Evolutionary conservation across 1,284 basidiomycete species (phyloP).

Genomic region (Ceratobasidium sp.): DNA sequence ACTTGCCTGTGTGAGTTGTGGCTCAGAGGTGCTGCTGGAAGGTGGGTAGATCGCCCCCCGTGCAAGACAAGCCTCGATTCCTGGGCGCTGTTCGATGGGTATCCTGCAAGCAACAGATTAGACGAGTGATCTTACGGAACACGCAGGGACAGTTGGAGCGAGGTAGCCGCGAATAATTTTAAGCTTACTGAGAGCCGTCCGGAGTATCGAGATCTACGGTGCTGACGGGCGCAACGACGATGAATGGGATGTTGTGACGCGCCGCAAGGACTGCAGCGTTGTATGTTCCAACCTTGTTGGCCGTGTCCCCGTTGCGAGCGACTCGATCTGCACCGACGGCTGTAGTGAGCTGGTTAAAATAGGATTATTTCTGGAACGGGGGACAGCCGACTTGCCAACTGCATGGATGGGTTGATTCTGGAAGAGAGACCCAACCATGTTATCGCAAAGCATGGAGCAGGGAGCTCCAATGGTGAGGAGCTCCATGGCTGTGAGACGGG

Average conservation of each 20-base stretch:
- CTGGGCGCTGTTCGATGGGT: conserved; percentile 89
- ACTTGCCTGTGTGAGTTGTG: conserved; percentile 53
- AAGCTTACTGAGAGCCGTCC: conserved; percentile 76
- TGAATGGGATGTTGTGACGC: conserved; percentile 85
- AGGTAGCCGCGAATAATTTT: neutral
- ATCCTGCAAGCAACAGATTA: conserved; percentile 65
- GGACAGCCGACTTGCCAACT: conserved; percentile 61
- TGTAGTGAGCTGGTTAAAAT: conserved; percentile 51
- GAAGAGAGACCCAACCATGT: conserved; percentile 92
- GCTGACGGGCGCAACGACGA: conserved; percentile 89
- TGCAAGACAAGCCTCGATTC: conserved; percentile 86
- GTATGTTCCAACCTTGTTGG: conserved; percentile 82
- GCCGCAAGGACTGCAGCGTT: conserved; percentile 89
- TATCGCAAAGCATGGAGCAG: conserved; percentile 93
- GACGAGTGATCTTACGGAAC: conserved; percentile 8
- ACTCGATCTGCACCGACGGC: conserved; percentile 88
- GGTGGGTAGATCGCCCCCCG: conserved; percentile 77
- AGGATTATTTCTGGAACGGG: neutral
- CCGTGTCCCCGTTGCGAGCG: conserved; percentile 88
- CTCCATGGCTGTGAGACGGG: conserved; percentile 83
- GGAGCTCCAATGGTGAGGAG: conserved; percentile 83
- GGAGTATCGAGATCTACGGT: conserved; percentile 85
- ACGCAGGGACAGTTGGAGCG: neutral
- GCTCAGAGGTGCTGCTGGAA: conserved; percentile 53
- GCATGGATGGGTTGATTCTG: conserved; percentile 87